These are phyloP conservation scores for Boletales sp. DNA, from an alignment of 768 basidiomycete species.

Conservation along the genomic window DNA sequence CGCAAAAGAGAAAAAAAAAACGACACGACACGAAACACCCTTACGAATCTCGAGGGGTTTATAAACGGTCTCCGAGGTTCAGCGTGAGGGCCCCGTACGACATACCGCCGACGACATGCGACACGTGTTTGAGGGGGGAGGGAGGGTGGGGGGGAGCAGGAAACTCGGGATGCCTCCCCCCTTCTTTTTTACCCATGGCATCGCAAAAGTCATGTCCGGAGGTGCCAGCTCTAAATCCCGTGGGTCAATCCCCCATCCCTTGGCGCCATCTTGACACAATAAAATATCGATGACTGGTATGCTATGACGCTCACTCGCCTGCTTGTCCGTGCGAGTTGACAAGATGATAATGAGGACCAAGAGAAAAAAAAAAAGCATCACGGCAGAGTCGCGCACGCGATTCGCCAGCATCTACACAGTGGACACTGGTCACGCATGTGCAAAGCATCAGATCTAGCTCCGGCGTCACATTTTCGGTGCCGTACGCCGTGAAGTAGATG, in stretches of 20 bases:
- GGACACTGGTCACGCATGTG: too few relatives aligned
- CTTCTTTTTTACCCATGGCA: neutral
- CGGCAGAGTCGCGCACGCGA: too few relatives aligned
- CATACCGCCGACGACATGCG: conserved; percentile 7
- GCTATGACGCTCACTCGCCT: neutral
- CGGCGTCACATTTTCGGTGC: too few relatives aligned
- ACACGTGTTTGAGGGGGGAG: neutral
- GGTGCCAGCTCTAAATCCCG: neutral
- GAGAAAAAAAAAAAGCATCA: too few relatives aligned
- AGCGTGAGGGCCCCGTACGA: neutral
- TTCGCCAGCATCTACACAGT: too few relatives aligned
- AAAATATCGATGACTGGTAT: neutral
- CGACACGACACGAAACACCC: neutral
- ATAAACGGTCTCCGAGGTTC: conserved; percentile 6
- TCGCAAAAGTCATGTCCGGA: neutral
- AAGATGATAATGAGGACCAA: too few relatives aligned
- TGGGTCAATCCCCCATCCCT: neutral
- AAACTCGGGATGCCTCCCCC: conserved; percentile 7
- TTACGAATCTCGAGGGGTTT: neutral
- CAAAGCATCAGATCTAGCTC: too few relatives aligned
- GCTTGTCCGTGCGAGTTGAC: too few relatives aligned
- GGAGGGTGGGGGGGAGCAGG: neutral
- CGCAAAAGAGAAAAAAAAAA: neutral
- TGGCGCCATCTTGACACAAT: too few relatives aligned
- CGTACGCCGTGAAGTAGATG: too few relatives aligned